Conservation (phyloP, 441 rosid genomes). For the California macrophylla region DNA sequence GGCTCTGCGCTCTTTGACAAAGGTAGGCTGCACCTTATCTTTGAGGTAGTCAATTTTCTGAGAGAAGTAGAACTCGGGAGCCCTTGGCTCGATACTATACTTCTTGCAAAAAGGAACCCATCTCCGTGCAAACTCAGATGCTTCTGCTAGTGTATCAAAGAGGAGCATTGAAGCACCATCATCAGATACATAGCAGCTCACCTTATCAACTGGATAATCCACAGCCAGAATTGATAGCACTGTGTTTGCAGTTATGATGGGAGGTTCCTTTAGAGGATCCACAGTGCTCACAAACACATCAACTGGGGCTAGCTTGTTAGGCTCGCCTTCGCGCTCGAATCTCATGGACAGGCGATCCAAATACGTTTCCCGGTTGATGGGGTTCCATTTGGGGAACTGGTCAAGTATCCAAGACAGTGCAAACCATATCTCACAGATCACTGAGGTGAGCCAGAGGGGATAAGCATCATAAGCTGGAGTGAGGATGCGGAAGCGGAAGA, state of each 20-base stretch:
- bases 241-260: conserved; percentile 95
- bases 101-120: conserved; percentile 97
- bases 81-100: conserved; percentile 85
- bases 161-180: conserved; percentile 98
- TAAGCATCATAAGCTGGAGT: conserved; percentile 88
- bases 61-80: conserved; percentile 96
- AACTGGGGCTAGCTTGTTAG: conserved; percentile 92
- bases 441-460: conserved; percentile 87
- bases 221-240: conserved; percentile 91
- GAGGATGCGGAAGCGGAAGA: conserved; percentile 90
- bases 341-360: conserved; percentile 94
- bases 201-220: conserved; percentile 97
- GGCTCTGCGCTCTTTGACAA: conserved; percentile 97
- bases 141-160: conserved; percentile 86
- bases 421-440: conserved; percentile 98
- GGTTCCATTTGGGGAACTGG: conserved; percentile 98
- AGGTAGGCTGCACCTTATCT: conserved; percentile 92
- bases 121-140: conserved; percentile 93
- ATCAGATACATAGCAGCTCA: conserved; percentile 92
- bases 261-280: conserved; percentile 93
- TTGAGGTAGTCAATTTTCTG: conserved; percentile 90
- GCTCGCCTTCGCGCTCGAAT: conserved; percentile 93
- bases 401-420: conserved; percentile 97
- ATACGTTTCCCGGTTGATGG: conserved; percentile 97
- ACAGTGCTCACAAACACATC: conserved; percentile 98